A percentile compares a stretch with the other conserved stretches of the same genome.
phyloP scores from a whole-genome alignment of 768 basidiomycete species.

The Boletus subparvulus region DNA sequence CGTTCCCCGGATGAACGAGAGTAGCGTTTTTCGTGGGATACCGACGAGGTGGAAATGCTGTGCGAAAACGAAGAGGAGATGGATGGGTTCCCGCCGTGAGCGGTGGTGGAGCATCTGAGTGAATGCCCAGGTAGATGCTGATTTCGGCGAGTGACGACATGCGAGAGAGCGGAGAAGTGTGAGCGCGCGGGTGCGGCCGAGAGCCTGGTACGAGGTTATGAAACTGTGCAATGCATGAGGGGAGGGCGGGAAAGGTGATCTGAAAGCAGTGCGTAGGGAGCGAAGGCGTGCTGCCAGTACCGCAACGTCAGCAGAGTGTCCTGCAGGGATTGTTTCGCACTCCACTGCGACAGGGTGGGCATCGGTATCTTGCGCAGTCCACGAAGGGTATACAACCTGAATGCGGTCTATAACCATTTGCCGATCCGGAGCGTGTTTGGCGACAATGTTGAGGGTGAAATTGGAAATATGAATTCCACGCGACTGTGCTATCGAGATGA shows the following conservation, averaged over 20 bases:
- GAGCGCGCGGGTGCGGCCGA: conserved; percentile 20
- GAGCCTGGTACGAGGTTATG: conserved; percentile 22
- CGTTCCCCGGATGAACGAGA: conserved; percentile 13
- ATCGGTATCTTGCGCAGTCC: not conserved
- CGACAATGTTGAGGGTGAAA: conserved; percentile 37
- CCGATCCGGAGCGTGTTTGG: conserved; percentile 23
- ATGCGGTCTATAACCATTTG: conserved; percentile 10
- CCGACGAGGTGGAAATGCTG: conserved; percentile 53
- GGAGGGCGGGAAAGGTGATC: conserved; percentile 23
- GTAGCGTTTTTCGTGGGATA: conserved; percentile 42
- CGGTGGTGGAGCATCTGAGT: conserved; percentile 33
- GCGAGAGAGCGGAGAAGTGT: conserved; percentile 21
- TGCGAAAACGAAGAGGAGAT: conserved; percentile 43
- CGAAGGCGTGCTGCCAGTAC: conserved; percentile 23
- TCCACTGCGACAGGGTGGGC: not conserved
- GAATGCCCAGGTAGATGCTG: conserved; percentile 27
- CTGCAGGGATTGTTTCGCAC: not conserved
- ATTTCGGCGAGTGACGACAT: conserved; percentile 23
- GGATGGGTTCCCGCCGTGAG: conserved; percentile 12
- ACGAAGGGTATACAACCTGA: conserved; percentile 12
- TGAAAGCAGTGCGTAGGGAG: conserved; percentile 24
- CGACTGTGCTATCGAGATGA: conserved; percentile 40
- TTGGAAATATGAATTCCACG: conserved; percentile 33
- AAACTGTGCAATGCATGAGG: conserved; percentile 18
- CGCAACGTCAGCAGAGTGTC: conserved; percentile 2